Percentiles rank a stretch among this genome's conserved stretches.
Evolutionary conservation across 2,329 filamentous ascomycete genomes (phyloP).

Genomic region (Monosporascus sp.): DNA sequence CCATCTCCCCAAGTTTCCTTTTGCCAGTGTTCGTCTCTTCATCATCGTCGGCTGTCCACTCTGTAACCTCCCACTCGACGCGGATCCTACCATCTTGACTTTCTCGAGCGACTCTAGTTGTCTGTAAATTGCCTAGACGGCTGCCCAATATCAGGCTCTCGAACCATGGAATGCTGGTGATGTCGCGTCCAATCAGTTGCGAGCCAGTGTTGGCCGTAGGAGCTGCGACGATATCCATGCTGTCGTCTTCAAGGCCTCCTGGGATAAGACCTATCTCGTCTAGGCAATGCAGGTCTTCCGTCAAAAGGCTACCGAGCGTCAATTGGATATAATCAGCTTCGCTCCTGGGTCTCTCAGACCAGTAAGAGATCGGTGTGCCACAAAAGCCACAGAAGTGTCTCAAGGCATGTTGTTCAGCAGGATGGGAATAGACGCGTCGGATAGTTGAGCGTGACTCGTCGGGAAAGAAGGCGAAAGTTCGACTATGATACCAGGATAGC

Average conservation of each 20-base stretch:
- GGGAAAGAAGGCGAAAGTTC: slow-evolving; percentile 67
- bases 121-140: slow-evolving; percentile 61
- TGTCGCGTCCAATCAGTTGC: slow-evolving; percentile 43
- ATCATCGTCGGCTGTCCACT: slow-evolving; percentile 53
- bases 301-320: slow-evolving; percentile 70
- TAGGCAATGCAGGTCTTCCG: slow-evolving; percentile 65
- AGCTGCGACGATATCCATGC: slow-evolving; percentile 20
- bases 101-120: slow-evolving; percentile 47
- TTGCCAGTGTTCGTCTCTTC: slow-evolving; percentile 35
- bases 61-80: slow-evolving; percentile 80
- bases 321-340: slow-evolving; percentile 77
- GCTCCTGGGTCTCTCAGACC: slow-evolving; percentile 65
- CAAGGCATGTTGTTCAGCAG: slow-evolving; percentile 51
- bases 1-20: slow-evolving; percentile 45
- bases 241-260: slow-evolving; percentile 27
- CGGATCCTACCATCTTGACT: slow-evolving; percentile 59
- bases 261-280: slow-evolving; percentile 72
- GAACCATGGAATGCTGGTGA: slow-evolving; percentile 79
- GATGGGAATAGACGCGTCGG: slow-evolving; percentile 60
- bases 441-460: slow-evolving; percentile 69
- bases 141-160: slow-evolving; percentile 76
- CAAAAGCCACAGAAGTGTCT: slow-evolving; percentile 89
- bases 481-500: slow-evolving; percentile 71
- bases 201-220: slow-evolving; percentile 25
- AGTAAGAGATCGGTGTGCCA: slow-evolving; percentile 78